Evolutionary conservation across 176 grass and related monocot species (phyloP).

Genomic region (Zoysia japonica): DNA sequence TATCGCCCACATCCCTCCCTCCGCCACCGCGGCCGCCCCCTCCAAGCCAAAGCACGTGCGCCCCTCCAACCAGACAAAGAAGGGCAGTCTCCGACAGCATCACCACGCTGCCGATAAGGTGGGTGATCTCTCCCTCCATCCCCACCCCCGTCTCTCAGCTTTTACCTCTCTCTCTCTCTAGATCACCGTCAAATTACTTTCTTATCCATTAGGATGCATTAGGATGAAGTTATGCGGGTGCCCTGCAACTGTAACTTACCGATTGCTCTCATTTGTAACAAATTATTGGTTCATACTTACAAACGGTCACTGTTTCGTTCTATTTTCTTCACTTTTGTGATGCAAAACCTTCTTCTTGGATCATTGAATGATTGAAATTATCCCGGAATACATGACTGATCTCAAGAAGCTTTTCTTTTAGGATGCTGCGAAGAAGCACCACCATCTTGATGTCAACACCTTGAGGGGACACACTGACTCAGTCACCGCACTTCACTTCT

Average conservation of each 20-base stretch:
- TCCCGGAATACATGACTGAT: no score
- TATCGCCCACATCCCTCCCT: constrained; percentile 60
- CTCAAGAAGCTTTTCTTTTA: constrained; percentile 26
- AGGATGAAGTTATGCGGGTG: background rate
- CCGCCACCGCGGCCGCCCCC: constrained; percentile 38
- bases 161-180: background rate
- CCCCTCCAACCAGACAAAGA: constrained; percentile 46
- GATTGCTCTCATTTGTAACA: no score
- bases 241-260: no score
- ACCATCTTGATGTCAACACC: constrained; percentile 86
- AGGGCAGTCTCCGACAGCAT: constrained; percentile 36
- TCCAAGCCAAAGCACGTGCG: constrained; percentile 39
- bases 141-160: background rate
- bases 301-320: no score
- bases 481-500: constrained; percentile 79
- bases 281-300: no score
- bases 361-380: no score
- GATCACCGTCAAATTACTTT: background rate
- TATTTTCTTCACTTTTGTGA: no score
- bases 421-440: constrained; percentile 87
- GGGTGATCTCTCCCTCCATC: background rate
- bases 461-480: constrained; percentile 78
- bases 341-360: no score
- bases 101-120: constrained; percentile 79
- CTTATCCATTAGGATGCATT: background rate